Base-by-base conservation (phyloP, 495 filamentous ascomycete genomes). In the Friedmanniomyces simplex region DNA sequence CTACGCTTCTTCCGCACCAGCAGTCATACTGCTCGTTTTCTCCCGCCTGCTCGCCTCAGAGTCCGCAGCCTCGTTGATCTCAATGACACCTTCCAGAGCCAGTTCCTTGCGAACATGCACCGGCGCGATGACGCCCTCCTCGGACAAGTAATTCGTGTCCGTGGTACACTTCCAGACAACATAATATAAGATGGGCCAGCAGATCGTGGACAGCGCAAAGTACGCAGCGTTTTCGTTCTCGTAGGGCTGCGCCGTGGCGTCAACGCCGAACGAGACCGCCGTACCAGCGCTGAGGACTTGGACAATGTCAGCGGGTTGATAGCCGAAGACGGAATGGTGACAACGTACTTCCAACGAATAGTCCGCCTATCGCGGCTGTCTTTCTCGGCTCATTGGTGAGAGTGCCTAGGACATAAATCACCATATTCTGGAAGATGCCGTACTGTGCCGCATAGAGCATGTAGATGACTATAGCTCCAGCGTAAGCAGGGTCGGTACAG, bases 121-220 rank as follows among this genome's bases (percentile, higher is more conserved):
- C 2, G 55, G 55, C 6, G 43, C 55, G 16, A 58, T 36, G 2
- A 58, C 55, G 1, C 41, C 43, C 7, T 16, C 14, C 48, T 58
- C 55, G 18, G 26, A 11, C 16, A 58, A 37, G 49, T 58, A 58
- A 28, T 58, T 58, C 2, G 55, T 58, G 55, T 58, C 36, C 14
- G 47, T 58, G 16, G 34, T 37, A n/a, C 47, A 58, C 25, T 58
- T 58, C 47, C 43, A 52, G 7, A 47, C 36, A 8, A 52, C 49
- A 18, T 52, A 52, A 21, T 52, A 51, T 18, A 58, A 34, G 22
- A 58, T 54, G 21, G 52, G 52, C 52, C 52, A 54, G 36, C 52
- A 58, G 2, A 58, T 16, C 11, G 34, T 58, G 20, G 41, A 21
- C 20, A 58, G 26, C 21, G 49, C 26, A 21, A 51, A 52, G 49